Percentiles rank a stretch among this genome's conserved stretches.
These are phyloP conservation scores for Rhodotorula sp. DNA, from an alignment of 1,284 basidiomycete species.

Conservation along the genomic window DNA sequence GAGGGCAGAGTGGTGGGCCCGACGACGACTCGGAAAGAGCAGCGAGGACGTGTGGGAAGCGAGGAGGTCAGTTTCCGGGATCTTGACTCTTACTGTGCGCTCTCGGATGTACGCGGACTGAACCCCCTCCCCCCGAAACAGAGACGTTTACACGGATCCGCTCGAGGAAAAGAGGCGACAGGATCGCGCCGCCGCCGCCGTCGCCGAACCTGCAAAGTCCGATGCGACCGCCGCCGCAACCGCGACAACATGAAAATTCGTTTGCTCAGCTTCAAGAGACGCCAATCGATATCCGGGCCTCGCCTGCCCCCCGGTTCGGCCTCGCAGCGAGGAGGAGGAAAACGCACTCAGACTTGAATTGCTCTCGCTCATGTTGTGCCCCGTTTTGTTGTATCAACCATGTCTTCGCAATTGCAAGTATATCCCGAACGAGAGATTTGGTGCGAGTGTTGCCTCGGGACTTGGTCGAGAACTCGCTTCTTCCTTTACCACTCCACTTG, in stretches of 20 bases:
- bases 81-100: background rate
- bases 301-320: too few relatives aligned
- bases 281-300: too few relatives aligned
- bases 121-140: background rate
- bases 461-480: background rate
- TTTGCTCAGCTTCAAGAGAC: too few relatives aligned
- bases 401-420: too few relatives aligned
- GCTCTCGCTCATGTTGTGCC: too few relatives aligned
- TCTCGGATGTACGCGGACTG: background rate
- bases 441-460: too few relatives aligned
- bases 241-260: background rate
- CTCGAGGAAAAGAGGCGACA: conserved; percentile 10
- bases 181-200: background rate
- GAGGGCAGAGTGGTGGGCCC: conserved; percentile 89
- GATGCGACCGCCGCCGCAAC: background rate
- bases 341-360: too few relatives aligned
- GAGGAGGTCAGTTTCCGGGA: conserved; percentile 61
- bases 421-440: too few relatives aligned
- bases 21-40: conserved; percentile 66
- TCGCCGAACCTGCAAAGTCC: background rate
- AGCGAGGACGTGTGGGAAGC: conserved; percentile 94
- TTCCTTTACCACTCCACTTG: background rate
- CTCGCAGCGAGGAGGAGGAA: too few relatives aligned
- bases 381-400: too few relatives aligned
- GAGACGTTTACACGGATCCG: conserved; percentile 26